Conservation (phyloP, 2,329 filamentous ascomycete genomes). For the Ambrosiella beaveri region DNA sequence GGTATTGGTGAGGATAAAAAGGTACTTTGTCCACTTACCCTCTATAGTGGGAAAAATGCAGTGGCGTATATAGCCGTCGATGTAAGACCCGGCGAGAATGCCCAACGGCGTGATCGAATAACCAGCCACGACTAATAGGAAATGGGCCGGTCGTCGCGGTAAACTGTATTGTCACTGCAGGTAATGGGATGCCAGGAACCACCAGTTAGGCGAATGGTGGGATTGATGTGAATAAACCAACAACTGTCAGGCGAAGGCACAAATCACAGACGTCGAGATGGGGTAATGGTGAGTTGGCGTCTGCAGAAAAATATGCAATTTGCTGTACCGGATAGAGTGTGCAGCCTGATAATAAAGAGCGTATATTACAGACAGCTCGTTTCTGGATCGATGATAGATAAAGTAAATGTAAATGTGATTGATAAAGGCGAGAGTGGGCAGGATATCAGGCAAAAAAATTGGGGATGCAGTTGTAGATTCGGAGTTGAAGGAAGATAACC, state of each 20-base stretch:
- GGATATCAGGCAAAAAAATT: background rate
- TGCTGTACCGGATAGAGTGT: background rate
- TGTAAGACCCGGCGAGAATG: background rate
- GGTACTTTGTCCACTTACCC: background rate
- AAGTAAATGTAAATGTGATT: background rate
- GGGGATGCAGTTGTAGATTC: background rate
- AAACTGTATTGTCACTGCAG: background rate
- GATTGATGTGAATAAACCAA: background rate
- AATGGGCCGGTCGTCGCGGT: background rate
- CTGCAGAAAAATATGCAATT: background rate
- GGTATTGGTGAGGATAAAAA: background rate
- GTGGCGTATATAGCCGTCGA: background rate
- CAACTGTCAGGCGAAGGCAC: background rate
- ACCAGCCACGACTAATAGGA: background rate
- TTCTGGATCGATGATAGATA: background rate
- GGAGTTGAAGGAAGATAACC: background rate
- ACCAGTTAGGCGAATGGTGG: background rate
- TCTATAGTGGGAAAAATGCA: background rate
- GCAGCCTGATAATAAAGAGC: background rate
- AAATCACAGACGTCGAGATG: background rate
- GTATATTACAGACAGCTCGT: background rate
- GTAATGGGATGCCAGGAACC: conserved; percentile 1
- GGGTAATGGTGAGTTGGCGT: background rate
- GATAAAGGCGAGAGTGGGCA: background rate
- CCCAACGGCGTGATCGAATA: background rate